phyloP scores from a whole-genome alignment of 805 yeast species.

The Saccharomyces cerevisiae region DNA sequence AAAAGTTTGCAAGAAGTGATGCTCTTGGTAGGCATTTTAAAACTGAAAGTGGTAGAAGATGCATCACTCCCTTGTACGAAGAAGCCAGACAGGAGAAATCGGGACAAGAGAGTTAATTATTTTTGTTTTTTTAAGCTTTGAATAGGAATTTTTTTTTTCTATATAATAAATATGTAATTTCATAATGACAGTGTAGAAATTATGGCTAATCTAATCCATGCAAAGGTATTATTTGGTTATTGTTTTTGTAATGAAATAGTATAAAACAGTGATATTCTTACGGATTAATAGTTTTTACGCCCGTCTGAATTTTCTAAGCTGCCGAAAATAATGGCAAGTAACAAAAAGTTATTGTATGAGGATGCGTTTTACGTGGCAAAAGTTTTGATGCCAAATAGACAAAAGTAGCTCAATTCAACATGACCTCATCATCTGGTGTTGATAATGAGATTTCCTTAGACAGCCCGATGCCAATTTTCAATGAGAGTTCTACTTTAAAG shows the following conservation, averaged over 20 bases:
- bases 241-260: not conserved
- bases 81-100: constrained; percentile 37
- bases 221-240: not conserved
- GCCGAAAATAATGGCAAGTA: not conserved
- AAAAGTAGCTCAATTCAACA: not conserved
- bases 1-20: constrained; percentile 71
- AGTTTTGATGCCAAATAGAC: not conserved
- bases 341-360: not conserved
- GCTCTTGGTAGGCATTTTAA: constrained; percentile 72
- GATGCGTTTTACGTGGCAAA: not conserved
- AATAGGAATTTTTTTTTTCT: not conserved
- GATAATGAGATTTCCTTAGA: not conserved
- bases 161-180: not conserved
- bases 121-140: not conserved
- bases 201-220: not conserved
- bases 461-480: constrained; percentile 3
- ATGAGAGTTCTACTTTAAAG: constrained; percentile 12
- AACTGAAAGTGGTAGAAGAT: constrained; percentile 68
- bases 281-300: not conserved
- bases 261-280: not conserved
- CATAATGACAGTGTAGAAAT: not conserved
- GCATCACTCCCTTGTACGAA: constrained; percentile 59
- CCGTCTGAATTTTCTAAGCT: not conserved
- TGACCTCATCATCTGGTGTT: not conserved
- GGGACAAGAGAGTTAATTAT: not conserved